phyloP scores from a whole-genome alignment of 2,329 filamentous ascomycete genomes.

The Arachnopeziza araneosa region DNA sequence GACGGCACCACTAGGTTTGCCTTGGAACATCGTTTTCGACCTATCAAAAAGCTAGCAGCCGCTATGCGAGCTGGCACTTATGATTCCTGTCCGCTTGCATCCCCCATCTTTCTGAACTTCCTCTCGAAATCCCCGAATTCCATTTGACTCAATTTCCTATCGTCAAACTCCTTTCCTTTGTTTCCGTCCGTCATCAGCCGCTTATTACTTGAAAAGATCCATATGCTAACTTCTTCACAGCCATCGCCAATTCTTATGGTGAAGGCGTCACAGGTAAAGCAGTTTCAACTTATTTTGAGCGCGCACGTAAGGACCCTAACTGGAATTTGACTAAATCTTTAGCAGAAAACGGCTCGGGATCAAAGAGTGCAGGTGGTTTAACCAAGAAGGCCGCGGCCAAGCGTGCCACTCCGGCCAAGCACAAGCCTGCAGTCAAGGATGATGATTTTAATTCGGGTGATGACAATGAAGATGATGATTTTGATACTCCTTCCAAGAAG shows the following conservation, averaged over 20 bases:
- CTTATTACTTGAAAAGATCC: not conserved
- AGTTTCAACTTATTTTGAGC: slow-evolving; percentile 25
- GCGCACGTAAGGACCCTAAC: slow-evolving; percentile 19
- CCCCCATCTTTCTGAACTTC: not conserved
- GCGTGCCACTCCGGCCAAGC: slow-evolving; percentile 5
- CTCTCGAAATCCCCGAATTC: not conserved
- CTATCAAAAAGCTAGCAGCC: slow-evolving; percentile 25
- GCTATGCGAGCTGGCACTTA: slow-evolving; percentile 19
- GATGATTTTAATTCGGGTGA: slow-evolving; percentile 9
- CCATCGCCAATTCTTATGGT: slow-evolving; percentile 23
- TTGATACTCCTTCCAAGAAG: slow-evolving; percentile 18
- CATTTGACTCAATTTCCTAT: not conserved
- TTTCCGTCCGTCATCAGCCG: slow-evolving; percentile 8
- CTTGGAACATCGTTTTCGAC: slow-evolving; percentile 26
- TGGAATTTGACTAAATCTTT: slow-evolving; percentile 17
- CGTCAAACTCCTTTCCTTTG: not conserved
- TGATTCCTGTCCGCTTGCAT: not conserved
- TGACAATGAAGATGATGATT: slow-evolving; percentile 10
- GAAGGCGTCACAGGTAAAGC: slow-evolving; percentile 27
- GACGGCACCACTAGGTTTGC: slow-evolving; percentile 21
- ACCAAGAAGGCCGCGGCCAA: slow-evolving; percentile 2
- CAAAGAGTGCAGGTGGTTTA: slow-evolving; percentile 5
- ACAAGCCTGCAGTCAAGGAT: slow-evolving; percentile 3
- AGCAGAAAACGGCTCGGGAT: slow-evolving; percentile 10
- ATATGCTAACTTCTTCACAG: slow-evolving; percentile 25